Evolutionary conservation across 176 grass and related monocot species (phyloP).

Genomic region (Eragrostis curvula): DNA sequence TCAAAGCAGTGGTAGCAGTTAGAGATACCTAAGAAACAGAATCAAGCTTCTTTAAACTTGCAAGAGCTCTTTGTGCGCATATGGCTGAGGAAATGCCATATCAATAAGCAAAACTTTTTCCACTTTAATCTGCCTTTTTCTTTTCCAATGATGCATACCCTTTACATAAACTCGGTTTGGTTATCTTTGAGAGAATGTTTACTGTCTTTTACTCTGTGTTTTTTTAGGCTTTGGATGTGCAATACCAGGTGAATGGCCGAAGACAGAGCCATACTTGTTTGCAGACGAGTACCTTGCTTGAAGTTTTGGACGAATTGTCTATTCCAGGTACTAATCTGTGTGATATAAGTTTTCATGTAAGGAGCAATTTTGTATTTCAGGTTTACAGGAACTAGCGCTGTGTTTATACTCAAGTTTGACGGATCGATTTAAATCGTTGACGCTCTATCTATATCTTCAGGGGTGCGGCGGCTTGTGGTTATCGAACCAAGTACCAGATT

Average conservation of each 20-base stretch:
- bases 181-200: conserved; percentile 18
- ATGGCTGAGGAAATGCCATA: not conserved
- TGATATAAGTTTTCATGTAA: not conserved
- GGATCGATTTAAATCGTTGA: conserved; percentile 19
- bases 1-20: not conserved
- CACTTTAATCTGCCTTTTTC: conserved; percentile 2
- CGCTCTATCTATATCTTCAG: conserved; percentile 19
- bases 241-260: conserved; percentile 64
- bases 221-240: conserved; percentile 63
- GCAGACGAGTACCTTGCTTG: conserved; percentile 52
- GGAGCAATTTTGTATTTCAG: conserved; percentile 2
- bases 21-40: not conserved
- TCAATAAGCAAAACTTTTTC: not conserved
- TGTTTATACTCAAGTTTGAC: not conserved
- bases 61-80: not conserved
- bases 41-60: conserved; percentile 3
- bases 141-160: not conserved
- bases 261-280: conserved; percentile 59
- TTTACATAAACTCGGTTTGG: not conserved
- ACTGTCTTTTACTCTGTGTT: not conserved
- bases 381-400: not conserved
- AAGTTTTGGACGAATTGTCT: conserved; percentile 58
- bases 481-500: conserved; percentile 59
- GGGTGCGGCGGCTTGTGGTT: conserved; percentile 59
- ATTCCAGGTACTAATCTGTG: conserved; percentile 59